phyloP scores from a whole-genome alignment of 2,329 filamentous ascomycete species.

The Neobulgaria alba region DNA sequence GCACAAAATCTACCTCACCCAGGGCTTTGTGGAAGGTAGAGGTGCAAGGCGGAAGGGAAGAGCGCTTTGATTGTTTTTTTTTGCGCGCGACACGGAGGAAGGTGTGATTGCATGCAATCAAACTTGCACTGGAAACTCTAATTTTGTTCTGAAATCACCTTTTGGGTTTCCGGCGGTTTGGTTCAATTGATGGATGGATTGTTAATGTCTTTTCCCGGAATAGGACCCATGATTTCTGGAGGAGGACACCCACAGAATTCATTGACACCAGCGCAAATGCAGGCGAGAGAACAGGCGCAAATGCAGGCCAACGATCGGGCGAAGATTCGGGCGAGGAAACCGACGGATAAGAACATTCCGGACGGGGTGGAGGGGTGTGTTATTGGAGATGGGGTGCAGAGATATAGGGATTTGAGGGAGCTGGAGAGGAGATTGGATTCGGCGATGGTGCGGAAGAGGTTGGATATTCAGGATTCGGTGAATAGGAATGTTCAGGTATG shows the following conservation, averaged over 20 bases:
- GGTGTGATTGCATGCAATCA: neutral
- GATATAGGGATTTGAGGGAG: constrained; percentile 78
- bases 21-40: no score
- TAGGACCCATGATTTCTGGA: constrained; percentile 27
- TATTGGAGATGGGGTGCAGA: constrained; percentile 70
- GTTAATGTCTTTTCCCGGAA: constrained; percentile 1
- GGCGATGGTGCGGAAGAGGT: constrained; percentile 84
- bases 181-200: constrained; percentile 3
- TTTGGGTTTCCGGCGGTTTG: constrained; percentile 7
- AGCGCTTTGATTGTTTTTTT: constrained; percentile 7
- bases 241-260: constrained; percentile 28
- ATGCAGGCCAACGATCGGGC: constrained; percentile 55
- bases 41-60: no score
- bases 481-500: constrained; percentile 62
- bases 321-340: constrained; percentile 77
- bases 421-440: constrained; percentile 84
- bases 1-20: no score
- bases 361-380: constrained; percentile 79
- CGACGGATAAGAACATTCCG: constrained; percentile 90
- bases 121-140: neutral
- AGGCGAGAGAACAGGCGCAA: constrained; percentile 44
- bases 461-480: constrained; percentile 80
- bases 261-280: constrained; percentile 47
- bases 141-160: neutral
- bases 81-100: constrained; percentile 11